Base-by-base conservation (phyloP, 345 rosid species). In the Cochlearia excelsa region DNA sequence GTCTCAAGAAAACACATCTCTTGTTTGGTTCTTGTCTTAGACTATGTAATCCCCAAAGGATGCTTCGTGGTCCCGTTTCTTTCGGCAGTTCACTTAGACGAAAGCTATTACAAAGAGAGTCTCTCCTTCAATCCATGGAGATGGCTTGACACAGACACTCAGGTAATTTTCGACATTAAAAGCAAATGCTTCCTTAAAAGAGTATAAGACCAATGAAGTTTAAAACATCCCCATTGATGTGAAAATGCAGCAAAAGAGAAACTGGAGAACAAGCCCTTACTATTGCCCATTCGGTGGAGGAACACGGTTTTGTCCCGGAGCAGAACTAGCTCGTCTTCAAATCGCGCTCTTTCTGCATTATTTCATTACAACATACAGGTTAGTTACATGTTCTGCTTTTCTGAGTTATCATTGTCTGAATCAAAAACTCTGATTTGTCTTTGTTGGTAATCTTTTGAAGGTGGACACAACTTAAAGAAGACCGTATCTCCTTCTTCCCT, bases 281-380 rank as follows among this genome's bases (percentile, higher is more conserved):
- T 90, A 69, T 28, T 65, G 79, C 26, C 95, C 95, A 1, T 90
- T 90, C 16, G 97, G 95, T 28, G 97, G 95, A 58, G 97, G 97
- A 43, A 81, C 88, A 53, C 73, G 97, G 46, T 83, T 82, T 46
- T 90, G 97, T 75, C 95, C 97, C 0, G 97, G 95, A 27, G 90
- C 97, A 9, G 93, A 90, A 66, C 69, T 90, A 43, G 92, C 97
- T 66, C 86, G 93, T 37, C 95, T 90, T 61, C 97, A 87, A 37
- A 90, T 87, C 50, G 79, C 97, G 11, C 76, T 87, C 46, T 90
- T 87, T 76, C 85, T 90, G 16, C 95, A 79, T 69, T 82, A 77
- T 66, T 80, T 87, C 52, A 59, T 79, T 2, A 80, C 80, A 3
- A 76, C 84, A 5, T 87, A 78, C 71, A 83, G 81, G 96, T 80